A percentile compares a stretch with the other conserved stretches of the same genome.
Evolutionary conservation across 257 asterid species (phyloP).

Genomic region (Scutellaria baicalensis): DNA sequence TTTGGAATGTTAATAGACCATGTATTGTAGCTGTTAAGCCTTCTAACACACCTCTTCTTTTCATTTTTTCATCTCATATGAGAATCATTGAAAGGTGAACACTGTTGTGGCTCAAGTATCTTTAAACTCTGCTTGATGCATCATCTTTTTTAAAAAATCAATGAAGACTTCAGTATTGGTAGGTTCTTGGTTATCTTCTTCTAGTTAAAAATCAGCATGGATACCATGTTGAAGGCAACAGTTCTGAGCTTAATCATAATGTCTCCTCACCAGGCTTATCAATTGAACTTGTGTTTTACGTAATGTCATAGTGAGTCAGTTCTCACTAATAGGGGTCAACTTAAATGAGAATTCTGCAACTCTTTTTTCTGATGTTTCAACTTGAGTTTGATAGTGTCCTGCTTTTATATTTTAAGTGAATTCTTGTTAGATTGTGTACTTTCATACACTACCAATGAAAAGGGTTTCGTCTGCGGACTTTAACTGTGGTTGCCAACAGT

Average conservation of each 20-base stretch:
- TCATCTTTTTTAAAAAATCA: neutral
- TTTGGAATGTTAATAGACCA: neutral
- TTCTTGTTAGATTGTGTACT: neutral
- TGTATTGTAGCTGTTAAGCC: neutral
- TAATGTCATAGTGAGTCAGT: neutral
- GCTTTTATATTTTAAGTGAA: neutral
- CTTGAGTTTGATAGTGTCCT: neutral
- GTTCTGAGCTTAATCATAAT: neutral
- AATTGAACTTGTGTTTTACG: neutral
- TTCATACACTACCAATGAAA: neutral
- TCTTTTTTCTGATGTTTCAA: too few relatives aligned
- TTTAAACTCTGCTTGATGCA: neutral
- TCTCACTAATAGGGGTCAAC: neutral
- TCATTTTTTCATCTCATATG: neutral
- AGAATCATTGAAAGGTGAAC: neutral
- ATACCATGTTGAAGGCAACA: neutral
- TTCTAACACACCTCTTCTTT: neutral
- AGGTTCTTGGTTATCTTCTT: conserved; percentile 3
- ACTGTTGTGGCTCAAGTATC: neutral
- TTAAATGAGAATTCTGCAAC: neutral
- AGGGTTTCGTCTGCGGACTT: neutral
- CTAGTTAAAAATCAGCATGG: neutral
- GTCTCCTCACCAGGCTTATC: neutral
- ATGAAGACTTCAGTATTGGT: neutral
- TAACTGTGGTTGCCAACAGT: neutral